Evolutionary conservation across 208 protist genomes (phyloP).

Genomic region (Leishmania amazonensis): DNA sequence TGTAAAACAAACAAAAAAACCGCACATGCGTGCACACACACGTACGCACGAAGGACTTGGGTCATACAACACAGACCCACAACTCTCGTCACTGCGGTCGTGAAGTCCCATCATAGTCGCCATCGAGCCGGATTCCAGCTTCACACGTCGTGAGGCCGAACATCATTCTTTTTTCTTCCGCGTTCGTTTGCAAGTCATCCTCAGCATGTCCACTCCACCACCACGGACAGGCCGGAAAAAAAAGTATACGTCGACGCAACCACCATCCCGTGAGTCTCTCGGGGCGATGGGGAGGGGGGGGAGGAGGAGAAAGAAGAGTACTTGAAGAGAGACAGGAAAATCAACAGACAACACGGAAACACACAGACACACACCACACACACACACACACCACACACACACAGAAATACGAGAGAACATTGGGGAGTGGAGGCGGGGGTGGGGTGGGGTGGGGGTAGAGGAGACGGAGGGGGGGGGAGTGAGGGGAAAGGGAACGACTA

Average conservation of each 20-base stretch:
- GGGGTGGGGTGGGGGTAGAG: neutral
- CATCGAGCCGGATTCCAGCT: neutral
- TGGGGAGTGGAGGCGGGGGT: neutral
- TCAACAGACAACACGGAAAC: neutral
- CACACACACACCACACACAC: slow-evolving; percentile 1
- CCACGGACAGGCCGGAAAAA: too few relatives aligned
- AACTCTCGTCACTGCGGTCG: neutral
- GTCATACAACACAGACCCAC: neutral
- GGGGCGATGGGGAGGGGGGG: neutral
- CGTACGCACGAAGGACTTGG: neutral
- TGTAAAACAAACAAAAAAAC: neutral
- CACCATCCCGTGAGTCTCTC: too few relatives aligned
- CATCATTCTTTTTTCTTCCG: neutral
- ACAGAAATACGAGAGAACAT: neutral
- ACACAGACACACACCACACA: neutral
- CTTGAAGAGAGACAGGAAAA: neutral
- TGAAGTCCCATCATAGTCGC: neutral
- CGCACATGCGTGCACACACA: neutral
- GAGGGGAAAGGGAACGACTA: neutral
- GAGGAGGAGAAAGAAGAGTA: neutral
- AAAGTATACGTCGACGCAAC: too few relatives aligned
- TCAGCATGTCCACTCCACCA: neutral
- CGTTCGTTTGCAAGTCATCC: neutral
- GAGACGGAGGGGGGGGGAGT: too few relatives aligned
- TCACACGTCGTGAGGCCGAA: neutral